These are phyloP conservation scores for Coemansia sp. DNA, from an alignment of 192 early-diverging fungal species.

Conservation along the genomic window DNA sequence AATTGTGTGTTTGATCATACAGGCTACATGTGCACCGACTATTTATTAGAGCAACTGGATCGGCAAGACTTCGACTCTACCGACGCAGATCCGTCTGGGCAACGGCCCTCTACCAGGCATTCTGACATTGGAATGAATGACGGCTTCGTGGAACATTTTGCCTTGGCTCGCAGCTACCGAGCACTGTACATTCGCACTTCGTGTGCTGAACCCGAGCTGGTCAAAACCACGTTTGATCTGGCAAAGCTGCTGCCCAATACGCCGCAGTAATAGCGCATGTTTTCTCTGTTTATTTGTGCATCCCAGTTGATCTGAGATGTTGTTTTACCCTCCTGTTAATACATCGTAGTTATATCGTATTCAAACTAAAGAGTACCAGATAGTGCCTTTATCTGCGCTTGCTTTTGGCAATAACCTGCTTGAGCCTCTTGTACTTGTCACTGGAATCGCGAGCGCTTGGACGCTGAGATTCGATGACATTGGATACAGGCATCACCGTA, in stretches of 20 bases:
- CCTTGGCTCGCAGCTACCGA: slow-evolving; percentile 18
- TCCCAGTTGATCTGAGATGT: slow-evolving; percentile 3
- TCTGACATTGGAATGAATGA: slow-evolving; percentile 15
- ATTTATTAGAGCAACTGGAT: slow-evolving; percentile 6
- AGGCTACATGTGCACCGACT: slow-evolving; percentile 9
- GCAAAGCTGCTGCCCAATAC: slow-evolving; percentile 44
- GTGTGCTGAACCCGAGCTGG: slow-evolving; percentile 40
- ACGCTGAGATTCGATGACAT: slow-evolving; percentile 21
- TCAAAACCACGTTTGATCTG: slow-evolving; percentile 47
- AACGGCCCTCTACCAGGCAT: slow-evolving; percentile 11
- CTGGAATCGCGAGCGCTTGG: slow-evolving; percentile 12
- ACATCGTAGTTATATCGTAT: too few relatives aligned
- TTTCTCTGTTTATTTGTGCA: too few relatives aligned
- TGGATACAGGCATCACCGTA: slow-evolving; percentile 46
- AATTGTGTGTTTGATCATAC: slow-evolving; percentile 5
- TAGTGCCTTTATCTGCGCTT: slow-evolving; percentile 10
- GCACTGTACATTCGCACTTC: slow-evolving; percentile 46
- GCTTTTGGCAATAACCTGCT: slow-evolving; percentile 33
- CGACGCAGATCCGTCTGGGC: slow-evolving; percentile 9
- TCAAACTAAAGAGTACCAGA: too few relatives aligned
- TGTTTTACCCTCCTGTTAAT: not conserved
- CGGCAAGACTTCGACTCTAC: slow-evolving; percentile 11
- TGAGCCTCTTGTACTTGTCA: slow-evolving; percentile 36
- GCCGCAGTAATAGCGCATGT: slow-evolving; percentile 16
- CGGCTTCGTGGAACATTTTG: slow-evolving; percentile 9